These are phyloP conservation scores for Magnaporthiopsis poae DNA, from an alignment of 2,329 filamentous ascomycete species.

Conservation along the genomic window DNA sequence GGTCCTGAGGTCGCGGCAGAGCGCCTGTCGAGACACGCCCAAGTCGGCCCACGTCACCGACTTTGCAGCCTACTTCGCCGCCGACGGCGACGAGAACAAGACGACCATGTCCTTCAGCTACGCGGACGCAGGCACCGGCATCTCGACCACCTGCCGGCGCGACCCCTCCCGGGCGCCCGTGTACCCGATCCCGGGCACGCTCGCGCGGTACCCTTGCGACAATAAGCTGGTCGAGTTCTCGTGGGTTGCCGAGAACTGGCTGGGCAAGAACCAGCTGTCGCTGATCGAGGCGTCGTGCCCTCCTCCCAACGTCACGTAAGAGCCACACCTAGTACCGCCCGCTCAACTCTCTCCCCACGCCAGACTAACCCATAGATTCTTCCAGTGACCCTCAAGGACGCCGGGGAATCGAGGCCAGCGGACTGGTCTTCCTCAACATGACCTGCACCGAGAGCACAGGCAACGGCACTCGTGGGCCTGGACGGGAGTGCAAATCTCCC, in stretches of 20 bases:
- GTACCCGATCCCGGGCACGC: constrained; percentile 17
- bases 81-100: constrained; percentile 23
- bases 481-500: background rate
- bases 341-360: too few species aligned
- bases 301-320: background rate
- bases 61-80: constrained; percentile 11
- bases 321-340: background rate
- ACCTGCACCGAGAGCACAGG: constrained; percentile 7
- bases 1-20: background rate
- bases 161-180: constrained; percentile 32
- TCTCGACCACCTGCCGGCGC: constrained; percentile 31
- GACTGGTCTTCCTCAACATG: constrained; percentile 10
- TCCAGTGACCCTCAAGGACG: constrained; percentile 4
- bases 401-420: constrained; percentile 12
- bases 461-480: background rate
- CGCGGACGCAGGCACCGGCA: constrained; percentile 28
- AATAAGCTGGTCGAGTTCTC: constrained; percentile 33
- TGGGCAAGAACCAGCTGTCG: constrained; percentile 22
- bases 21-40: background rate
- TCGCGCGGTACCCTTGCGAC: constrained; percentile 34
- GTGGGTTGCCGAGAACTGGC: constrained; percentile 19
- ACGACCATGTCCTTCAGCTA: constrained; percentile 29
- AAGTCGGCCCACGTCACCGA: background rate
- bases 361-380: background rate
- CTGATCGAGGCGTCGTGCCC: constrained; percentile 37